These are phyloP conservation scores for Amylocarpus encephaloides DNA, from an alignment of 2,329 filamentous ascomycete genomes.

Conservation along the genomic window DNA sequence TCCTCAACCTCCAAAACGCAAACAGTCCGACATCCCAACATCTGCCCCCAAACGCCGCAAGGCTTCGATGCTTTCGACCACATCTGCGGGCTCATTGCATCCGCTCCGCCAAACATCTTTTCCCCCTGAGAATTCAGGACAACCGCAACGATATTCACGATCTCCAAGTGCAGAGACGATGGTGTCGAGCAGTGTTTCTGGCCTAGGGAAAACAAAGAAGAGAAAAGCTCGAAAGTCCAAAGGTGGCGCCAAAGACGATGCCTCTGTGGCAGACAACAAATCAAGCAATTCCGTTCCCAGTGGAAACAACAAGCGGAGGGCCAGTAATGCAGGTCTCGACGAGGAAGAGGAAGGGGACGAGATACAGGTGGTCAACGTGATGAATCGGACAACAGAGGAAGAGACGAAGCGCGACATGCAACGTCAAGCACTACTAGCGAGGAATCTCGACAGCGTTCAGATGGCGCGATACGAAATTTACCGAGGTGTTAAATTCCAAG, in stretches of 20 bases:
- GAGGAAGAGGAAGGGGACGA: slow-evolving; percentile 41
- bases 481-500: slow-evolving; percentile 61
- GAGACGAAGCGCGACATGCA: slow-evolving; percentile 58
- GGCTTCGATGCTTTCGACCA: slow-evolving; percentile 54
- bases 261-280: slow-evolving; percentile 39
- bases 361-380: slow-evolving; percentile 47
- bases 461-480: slow-evolving; percentile 65
- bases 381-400: slow-evolving; percentile 57
- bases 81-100: slow-evolving; percentile 49
- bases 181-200: slow-evolving; percentile 54
- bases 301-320: slow-evolving; percentile 37
- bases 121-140: slow-evolving; percentile 52
- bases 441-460: slow-evolving; percentile 60
- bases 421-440: slow-evolving; percentile 53
- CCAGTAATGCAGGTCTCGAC: slow-evolving; percentile 43
- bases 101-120: slow-evolving; percentile 78
- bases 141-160: slow-evolving; percentile 43
- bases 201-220: slow-evolving; percentile 43
- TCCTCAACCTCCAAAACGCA: slow-evolving; percentile 58
- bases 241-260: slow-evolving; percentile 45
- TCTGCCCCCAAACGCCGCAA: slow-evolving; percentile 62
- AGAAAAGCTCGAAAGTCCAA: slow-evolving; percentile 60
- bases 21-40: slow-evolving; percentile 47
- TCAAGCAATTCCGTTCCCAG: slow-evolving; percentile 39
- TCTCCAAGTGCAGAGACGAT: slow-evolving; percentile 61